These are phyloP conservation scores for Onygenales sp. DNA, from an alignment of 2,329 filamentous ascomycete genomes.

Conservation along the genomic window DNA sequence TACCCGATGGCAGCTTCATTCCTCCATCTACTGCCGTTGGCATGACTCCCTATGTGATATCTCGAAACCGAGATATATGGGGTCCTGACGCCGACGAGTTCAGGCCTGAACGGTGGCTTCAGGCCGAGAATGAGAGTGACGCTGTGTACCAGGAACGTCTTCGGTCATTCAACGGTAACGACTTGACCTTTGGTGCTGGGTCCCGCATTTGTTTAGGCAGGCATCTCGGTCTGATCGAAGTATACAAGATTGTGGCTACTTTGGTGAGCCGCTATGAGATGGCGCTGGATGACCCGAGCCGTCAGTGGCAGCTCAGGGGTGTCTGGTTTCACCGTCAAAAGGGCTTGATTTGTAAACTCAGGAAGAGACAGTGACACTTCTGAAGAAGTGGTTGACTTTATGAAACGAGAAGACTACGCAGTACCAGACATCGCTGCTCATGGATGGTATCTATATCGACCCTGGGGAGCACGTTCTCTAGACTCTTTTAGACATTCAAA, in stretches of 20 bases:
- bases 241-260: constrained; percentile 50
- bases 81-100: constrained; percentile 38
- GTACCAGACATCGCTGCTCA: no score
- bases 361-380: no score
- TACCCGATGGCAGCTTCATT: constrained; percentile 24
- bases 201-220: constrained; percentile 47
- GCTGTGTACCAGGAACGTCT: constrained; percentile 26
- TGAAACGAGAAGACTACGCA: no score
- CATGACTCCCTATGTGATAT: constrained; percentile 27
- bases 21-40: constrained; percentile 26
- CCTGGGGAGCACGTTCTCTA: no score
- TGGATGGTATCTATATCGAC: no score
- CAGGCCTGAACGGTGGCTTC: constrained; percentile 42
- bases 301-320: not conserved
- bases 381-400: no score
- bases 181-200: constrained; percentile 43
- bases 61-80: constrained; percentile 33
- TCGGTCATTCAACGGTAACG: constrained; percentile 28
- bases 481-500: no score
- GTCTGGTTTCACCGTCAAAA: not conserved
- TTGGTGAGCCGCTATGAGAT: constrained; percentile 26
- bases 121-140: constrained; percentile 22
- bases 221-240: constrained; percentile 47
- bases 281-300: not conserved
- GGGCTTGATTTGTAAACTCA: not conserved